Conservation (phyloP, 225 moss, liverwort and hornwort species). For the Marchantia polymorpha region DNA sequence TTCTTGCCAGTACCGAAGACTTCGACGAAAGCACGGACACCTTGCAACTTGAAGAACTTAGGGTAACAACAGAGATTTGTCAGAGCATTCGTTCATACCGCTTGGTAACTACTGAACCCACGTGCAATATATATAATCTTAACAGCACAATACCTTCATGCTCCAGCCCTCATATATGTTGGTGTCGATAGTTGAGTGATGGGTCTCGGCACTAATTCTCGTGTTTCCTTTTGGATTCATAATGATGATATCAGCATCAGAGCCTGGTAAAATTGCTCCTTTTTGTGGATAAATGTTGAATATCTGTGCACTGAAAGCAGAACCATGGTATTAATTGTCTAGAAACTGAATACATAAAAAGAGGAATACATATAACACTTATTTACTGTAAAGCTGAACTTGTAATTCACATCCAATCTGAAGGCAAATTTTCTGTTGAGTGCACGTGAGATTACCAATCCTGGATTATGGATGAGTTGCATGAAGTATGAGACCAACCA, state of each 20-base stretch:
- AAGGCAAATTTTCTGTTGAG: neutral
- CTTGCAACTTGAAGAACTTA: no score
- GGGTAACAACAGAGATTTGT: no score
- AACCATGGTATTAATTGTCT: neutral
- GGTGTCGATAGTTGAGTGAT: conserved; percentile 95
- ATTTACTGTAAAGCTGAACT: neutral
- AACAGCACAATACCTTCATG: conserved; percentile 55
- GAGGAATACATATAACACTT: no score
- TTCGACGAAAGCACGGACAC: no score
- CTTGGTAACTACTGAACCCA: no score
- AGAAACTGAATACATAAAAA: no score
- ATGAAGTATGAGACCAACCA: neutral
- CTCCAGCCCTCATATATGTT: conserved; percentile 96
- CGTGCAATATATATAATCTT: no score
- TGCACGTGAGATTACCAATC: neutral
- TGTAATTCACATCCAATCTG: neutral
- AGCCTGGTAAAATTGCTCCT: conserved; percentile 78
- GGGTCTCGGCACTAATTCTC: conserved; percentile 69
- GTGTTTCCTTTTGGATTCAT: conserved; percentile 81
- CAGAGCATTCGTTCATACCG: no score
- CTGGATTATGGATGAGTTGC: neutral
- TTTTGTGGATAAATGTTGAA: conserved; percentile 97
- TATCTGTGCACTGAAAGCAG: conserved; percentile 73
- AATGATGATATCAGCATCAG: conserved; percentile 94
- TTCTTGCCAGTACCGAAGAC: no score